Conservation (phyloP, 805 yeast species). For the Candida succiphila region DNA sequence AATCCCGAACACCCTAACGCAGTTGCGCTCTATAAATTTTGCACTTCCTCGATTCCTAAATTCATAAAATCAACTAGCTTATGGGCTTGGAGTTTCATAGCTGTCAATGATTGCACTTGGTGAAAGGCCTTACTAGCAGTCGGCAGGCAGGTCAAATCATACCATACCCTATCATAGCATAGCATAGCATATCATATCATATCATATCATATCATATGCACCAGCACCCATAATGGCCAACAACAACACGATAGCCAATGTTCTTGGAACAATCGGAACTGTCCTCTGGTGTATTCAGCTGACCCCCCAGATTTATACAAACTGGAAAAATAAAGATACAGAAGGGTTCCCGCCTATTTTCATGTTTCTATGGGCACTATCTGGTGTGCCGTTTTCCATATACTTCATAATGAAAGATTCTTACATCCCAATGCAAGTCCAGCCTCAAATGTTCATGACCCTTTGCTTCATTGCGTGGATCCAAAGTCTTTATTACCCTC, state of each 20-base stretch:
- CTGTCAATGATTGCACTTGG: too few species aligned
- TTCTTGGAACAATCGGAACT: slow-evolving; percentile 82
- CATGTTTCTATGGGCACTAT: slow-evolving; percentile 79
- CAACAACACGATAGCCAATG: slow-evolving; percentile 47
- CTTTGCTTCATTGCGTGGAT: slow-evolving; percentile 60
- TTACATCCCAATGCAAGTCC: slow-evolving; percentile 70
- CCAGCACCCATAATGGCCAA: slow-evolving; percentile 9
- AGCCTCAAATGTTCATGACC: slow-evolving; percentile 74
- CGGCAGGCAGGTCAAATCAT: too few species aligned
- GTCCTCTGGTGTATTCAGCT: slow-evolving; percentile 90
- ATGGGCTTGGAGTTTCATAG: too few species aligned
- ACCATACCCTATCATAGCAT: too few species aligned
- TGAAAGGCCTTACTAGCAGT: too few species aligned
- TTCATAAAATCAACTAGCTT: too few species aligned
- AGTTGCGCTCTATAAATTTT: too few species aligned
- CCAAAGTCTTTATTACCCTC: slow-evolving; percentile 67
- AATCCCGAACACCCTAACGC: too few species aligned
- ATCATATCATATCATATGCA: too few species aligned
- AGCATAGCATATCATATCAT: too few species aligned
- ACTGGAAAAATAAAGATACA: slow-evolving; percentile 62
- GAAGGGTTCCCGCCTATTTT: slow-evolving; percentile 86
- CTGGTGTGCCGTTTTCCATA: slow-evolving; percentile 79
- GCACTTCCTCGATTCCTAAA: too few species aligned
- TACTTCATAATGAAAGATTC: slow-evolving; percentile 68
- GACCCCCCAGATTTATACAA: slow-evolving; percentile 66